Base-by-base conservation (phyloP, 257 asterid genomes). In the Scutellaria baicalensis region DNA sequence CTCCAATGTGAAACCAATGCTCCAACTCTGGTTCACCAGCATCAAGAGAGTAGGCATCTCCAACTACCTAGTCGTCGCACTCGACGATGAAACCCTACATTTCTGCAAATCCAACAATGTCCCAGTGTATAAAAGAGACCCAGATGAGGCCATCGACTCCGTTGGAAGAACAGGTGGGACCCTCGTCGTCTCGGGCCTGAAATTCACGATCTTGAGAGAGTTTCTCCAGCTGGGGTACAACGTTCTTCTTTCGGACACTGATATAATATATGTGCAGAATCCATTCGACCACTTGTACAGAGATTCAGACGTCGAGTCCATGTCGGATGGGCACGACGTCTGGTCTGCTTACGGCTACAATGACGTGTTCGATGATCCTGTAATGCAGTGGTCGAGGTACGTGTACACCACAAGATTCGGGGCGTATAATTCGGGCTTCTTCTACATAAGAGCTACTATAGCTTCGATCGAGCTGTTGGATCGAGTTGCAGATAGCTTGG, bases 381-480 rank as follows among this genome's bases (percentile, higher is more conserved):
- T 61, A 0, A 86, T 86, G 89, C 85, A 84, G 9, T 83, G 87
- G 87, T 81, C 87, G 1, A 79, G 92, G 3, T 77, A 75, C 14
- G 87, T 82, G 13, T 83, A 77, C 76, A 81, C 87, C 1, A 83
- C 78, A 77, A 70, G 91, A 52, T 78, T 85, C 23, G 81, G 91
- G 91, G 88, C 81, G 6, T 83, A 76, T 48, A 83, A 83, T 67
- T 83, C 88, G 0, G 91, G 91, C 10, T 83, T 85, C 72, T 83
- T 85, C 78, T 85, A 79, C 51, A 77, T 85, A 6, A 62, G 91
- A 69, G 84, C 91, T 6, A 85, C 91, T 3, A 11, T 81, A 18
- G 85, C 88, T 16, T 75, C 88, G 3, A 82, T 85, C 36, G 90
- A 85, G 84, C 86, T 85, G 42, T 63, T 85, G 74, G 88, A 83